Base-by-base conservation (phyloP, 2,329 filamentous ascomycete genomes). In the Arthrobotrys sphaeroides region DNA sequence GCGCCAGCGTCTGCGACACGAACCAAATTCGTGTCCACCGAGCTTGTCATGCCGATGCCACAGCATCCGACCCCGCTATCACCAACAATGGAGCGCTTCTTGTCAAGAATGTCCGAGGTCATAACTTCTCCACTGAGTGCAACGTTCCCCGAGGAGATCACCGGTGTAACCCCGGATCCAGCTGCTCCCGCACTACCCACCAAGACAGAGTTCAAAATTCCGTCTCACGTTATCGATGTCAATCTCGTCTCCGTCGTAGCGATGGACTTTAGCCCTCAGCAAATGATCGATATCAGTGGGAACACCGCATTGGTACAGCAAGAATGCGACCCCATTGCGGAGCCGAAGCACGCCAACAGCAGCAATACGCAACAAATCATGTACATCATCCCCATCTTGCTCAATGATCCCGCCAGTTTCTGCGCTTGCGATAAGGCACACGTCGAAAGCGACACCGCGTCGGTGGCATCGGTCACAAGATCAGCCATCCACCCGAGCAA, bases 21-120 rank as follows among this genome's bases (percentile, higher is more conserved):
- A 26, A 47, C 67, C 3, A 70, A 72, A 24, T 72, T 77, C 22
- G 73, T 77, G 38, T 53, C 60, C 12, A 77, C 73, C 13, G 72
- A 77, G 66, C 60, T 77, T 26, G 73, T 77, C 42, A 70, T 70
- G 65, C 73, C 73, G 2, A 72, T 77, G 66, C 73, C 73, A 13
- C 65, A 70, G 18, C 73, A 77, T 45, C 73, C 73, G 4, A 77
- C 73, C 12, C 73, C 73, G 33, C 51, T 77, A 33, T 77, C 73
- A 5, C 72, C 73, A 5, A 77, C 73, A 16, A 77, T 77, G 73
- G 73, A 77, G 28, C 49, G 73, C 12, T 77, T 77, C 42, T 26
- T 77, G 12, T 70, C 73, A 1, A 66, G 43, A 36, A 77, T 77
- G 73, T 72, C 65, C n/a, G 73, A 77, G 43, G 73, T 77, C 18